Evolutionary conservation across 306 rosid genomes (phyloP), one percentile per base, ranked within the genome.

Genomic region (Canavalia ensiformis): DNA sequence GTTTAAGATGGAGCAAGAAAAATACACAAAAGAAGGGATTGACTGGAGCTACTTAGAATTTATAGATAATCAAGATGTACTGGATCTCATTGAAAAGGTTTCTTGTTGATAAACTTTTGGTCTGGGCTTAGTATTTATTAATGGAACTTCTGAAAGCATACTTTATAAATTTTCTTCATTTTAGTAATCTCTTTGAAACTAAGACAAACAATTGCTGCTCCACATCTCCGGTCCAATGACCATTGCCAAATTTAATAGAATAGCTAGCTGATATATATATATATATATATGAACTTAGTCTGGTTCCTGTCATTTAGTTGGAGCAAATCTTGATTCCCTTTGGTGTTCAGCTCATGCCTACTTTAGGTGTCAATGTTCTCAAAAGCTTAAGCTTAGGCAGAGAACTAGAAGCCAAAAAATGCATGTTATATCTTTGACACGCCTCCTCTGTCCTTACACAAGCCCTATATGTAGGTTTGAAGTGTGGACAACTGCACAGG

Each of bases 31-130:
- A 82, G 94, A 95, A 86, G 90, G 78, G 84, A 95, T 95, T 80
- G 85, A 90, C 55, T 95, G 97, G 98, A 92, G 97, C 89, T 92
- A 95, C 91, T 86, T 95, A 81, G 95, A 87, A 72, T 95, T 89
- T 88, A 86, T 92, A 57, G 98, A 92, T 87, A 94, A 94, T 84
- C 97, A 92, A 83, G 97, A 91, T 78, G 91, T 91, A 79, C 84
- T 94, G 41, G 97, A 94, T 89, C 97, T 94, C 84, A 91, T 92
- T 74, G 98, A 94, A 88, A 93, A 92, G 97, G 98, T 94, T 87
- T 80, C 33, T 63, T 18, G 25, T 18, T 18, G 25, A 72, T 79
- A 73, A 56, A 51, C 75, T 78, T 56, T 68, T 35, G 63, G 75
- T 70, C 57, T 66, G 25, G 55, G 49, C 34, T 55, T 75, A 58